Evolutionary conservation across 1,139 yeast genomes (phyloP).

Genomic region (Debaryomycetaceae sp.): DNA sequence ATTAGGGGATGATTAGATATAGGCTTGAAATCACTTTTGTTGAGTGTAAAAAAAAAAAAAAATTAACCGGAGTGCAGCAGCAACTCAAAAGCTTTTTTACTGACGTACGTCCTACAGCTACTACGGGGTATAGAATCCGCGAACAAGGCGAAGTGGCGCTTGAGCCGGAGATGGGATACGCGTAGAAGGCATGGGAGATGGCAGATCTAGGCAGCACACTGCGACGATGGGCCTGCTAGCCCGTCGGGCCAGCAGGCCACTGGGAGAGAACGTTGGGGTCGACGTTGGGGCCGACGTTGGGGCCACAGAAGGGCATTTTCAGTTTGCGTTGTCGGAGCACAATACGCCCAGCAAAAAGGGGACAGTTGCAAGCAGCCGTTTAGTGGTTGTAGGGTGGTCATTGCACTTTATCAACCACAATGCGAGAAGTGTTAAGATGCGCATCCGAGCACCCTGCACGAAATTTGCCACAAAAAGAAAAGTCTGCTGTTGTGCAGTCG

Average conservation of each 20-base stretch:
- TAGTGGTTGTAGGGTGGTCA: neutral
- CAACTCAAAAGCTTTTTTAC: neutral
- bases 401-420: neutral
- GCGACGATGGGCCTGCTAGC: too few relatives aligned
- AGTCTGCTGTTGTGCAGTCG: neutral
- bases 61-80: conserved; percentile 1
- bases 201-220: too few relatives aligned
- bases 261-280: too few relatives aligned
- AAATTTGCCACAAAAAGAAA: neutral
- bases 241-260: too few relatives aligned
- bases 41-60: conserved; percentile 3
- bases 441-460: neutral
- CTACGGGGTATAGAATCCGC: neutral
- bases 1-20: neutral
- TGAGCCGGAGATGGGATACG: neutral
- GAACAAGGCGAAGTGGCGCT: neutral
- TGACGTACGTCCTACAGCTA: neutral
- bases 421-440: neutral
- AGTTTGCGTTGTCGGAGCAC: too few relatives aligned
- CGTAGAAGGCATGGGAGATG: too few relatives aligned
- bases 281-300: too few relatives aligned
- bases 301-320: too few relatives aligned
- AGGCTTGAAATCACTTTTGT: neutral
- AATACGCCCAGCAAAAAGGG: too few relatives aligned
- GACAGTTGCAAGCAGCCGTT: neutral